Conservation (phyloP, 2,329 filamentous ascomycete species). For the Scytalidium lignicola region DNA sequence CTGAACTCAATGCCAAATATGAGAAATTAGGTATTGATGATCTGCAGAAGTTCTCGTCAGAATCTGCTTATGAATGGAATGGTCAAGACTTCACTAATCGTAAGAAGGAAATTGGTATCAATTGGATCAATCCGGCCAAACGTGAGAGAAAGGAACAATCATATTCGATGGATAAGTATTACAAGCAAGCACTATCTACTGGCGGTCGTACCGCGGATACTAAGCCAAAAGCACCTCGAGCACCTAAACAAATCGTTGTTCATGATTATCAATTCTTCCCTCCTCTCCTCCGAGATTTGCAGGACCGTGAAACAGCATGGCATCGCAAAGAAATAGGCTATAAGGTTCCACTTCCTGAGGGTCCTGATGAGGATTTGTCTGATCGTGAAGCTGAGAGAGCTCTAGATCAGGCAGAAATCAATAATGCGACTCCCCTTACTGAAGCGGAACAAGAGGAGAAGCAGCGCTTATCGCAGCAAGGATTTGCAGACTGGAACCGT, state of each 20-base stretch:
- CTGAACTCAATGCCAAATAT: constrained; percentile 86
- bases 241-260: constrained; percentile 84
- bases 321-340: constrained; percentile 96
- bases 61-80: constrained; percentile 98
- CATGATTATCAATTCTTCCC: constrained; percentile 99
- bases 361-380: constrained; percentile 78
- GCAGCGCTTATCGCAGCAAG: constrained; percentile 70
- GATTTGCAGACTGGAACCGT: constrained; percentile 93
- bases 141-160: constrained; percentile 97
- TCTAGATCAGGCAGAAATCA: constrained; percentile 85
- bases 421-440: constrained; percentile 80
- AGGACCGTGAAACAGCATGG: constrained; percentile 92
- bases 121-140: constrained; percentile 97
- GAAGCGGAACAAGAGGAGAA: constrained; percentile 90
- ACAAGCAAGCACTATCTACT: constrained; percentile 81
- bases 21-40: constrained; percentile 97
- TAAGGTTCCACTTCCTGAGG: constrained; percentile 85
- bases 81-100: constrained; percentile 89
- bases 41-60: constrained; percentile 93
- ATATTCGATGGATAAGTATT: constrained; percentile 99
- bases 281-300: constrained; percentile 73
- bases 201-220: constrained; percentile 73
- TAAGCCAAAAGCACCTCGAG: constrained; percentile 92
- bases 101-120: constrained; percentile 88
- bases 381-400: constrained; percentile 85